Percentiles rank a stretch among this genome's conserved stretches.
Evolutionary conservation across 305 asterid genomes (phyloP).

Genomic region (Ruellia speciosa): DNA sequence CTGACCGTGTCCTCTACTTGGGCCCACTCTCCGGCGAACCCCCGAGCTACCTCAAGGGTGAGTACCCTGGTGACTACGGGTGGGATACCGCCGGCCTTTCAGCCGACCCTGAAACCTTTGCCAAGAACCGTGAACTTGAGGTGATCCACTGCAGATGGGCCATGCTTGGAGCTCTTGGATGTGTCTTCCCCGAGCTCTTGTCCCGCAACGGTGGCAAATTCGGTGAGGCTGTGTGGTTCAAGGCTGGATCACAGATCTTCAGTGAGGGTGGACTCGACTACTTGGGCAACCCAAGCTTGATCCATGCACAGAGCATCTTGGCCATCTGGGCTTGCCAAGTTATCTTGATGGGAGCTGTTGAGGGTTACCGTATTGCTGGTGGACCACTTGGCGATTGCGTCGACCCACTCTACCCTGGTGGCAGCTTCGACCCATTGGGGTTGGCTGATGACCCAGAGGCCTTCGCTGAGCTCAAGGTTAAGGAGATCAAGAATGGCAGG

Average conservation of each 20-base stretch:
- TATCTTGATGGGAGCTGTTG: slow-evolving; percentile 54
- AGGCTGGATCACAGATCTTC: slow-evolving; percentile 49
- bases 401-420: slow-evolving; percentile 56
- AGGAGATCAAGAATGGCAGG: slow-evolving; percentile 54
- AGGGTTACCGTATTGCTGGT: slow-evolving; percentile 57
- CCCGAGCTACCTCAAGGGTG: slow-evolving; percentile 51
- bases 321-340: slow-evolving; percentile 55
- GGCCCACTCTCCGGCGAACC: slow-evolving; percentile 55
- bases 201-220: slow-evolving; percentile 53
- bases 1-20: slow-evolving; percentile 46
- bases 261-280: slow-evolving; percentile 54
- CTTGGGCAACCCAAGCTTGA: slow-evolving; percentile 54
- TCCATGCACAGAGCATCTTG: slow-evolving; percentile 60
- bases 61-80: slow-evolving; percentile 52
- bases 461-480: slow-evolving; percentile 52
- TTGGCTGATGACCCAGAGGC: slow-evolving; percentile 57
- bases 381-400: slow-evolving; percentile 52
- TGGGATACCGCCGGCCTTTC: slow-evolving; percentile 61
- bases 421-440: slow-evolving; percentile 52
- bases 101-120: slow-evolving; percentile 48
- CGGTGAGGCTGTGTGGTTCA: slow-evolving; percentile 62
- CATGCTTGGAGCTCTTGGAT: slow-evolving; percentile 60
- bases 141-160: slow-evolving; percentile 60
- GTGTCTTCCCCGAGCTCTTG: slow-evolving; percentile 55
- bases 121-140: slow-evolving; percentile 50